phyloP scores from a whole-genome alignment of 305 asterid genomes.

The Vinca major region DNA sequence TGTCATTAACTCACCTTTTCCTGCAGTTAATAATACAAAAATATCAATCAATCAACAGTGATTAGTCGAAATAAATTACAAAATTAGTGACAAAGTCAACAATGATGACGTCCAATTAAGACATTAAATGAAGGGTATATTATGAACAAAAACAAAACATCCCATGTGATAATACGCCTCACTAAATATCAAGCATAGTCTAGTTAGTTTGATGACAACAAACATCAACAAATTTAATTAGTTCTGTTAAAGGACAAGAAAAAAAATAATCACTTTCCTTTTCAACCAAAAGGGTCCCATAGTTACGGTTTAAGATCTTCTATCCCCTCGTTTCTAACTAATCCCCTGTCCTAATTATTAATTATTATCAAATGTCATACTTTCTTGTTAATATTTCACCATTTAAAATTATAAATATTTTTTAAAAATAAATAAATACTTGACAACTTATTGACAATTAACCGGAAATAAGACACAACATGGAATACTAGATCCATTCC shows the following conservation, averaged over 20 bases:
- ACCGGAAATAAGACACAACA: no score
- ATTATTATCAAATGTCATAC: no score
- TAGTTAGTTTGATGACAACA: conserved; percentile 14
- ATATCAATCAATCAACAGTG: neutral
- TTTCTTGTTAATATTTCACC: no score
- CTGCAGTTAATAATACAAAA: conserved; percentile 24
- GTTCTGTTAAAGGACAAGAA: neutral
- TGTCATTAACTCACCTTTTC: conserved; percentile 67
- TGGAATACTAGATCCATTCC: no score
- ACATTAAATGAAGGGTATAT: conserved; percentile 14
- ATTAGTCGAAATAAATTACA: neutral
- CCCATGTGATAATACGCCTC: conserved; percentile 37
- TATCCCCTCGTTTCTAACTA: no score
- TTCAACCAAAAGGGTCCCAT: neutral
- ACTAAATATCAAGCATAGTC: conserved; percentile 15
- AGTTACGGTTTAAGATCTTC: neutral
- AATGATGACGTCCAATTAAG: conserved; percentile 18
- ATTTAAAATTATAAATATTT: no score
- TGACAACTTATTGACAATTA: no score
- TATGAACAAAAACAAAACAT: conserved; percentile 28
- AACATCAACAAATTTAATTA: conserved; percentile 8
- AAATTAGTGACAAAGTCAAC: neutral
- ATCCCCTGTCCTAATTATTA: no score
- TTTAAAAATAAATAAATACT: no score
- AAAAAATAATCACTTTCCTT: neutral